A percentile compares a stretch with the other conserved stretches of the same genome.
Conservation (phyloP, 1,284 basidiomycete species). For the Austroboletus novae-zelandiae region DNA sequence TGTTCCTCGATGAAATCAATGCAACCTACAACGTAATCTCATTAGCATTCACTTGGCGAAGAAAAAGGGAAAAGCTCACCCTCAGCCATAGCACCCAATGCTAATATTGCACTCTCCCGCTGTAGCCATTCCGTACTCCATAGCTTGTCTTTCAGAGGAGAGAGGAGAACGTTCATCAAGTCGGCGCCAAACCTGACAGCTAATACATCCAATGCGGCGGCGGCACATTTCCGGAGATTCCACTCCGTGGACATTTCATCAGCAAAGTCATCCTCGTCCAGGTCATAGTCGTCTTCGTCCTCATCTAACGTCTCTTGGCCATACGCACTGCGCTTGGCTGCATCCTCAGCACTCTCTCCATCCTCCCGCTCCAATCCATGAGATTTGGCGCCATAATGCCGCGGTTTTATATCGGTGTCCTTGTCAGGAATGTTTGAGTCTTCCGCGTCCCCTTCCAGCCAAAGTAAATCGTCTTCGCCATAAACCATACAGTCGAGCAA, state of each 20-base stretch:
- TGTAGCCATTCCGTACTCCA: conserved; percentile 95
- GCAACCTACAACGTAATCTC: conserved; percentile 64
- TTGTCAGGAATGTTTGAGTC: conserved; percentile 91
- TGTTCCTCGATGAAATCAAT: conserved; percentile 96
- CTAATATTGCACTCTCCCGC: conserved; percentile 93
- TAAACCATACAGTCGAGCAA: conserved; percentile 97
- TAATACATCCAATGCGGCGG: conserved; percentile 95
- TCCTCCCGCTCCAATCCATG: conserved; percentile 82
- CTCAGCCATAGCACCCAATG: conserved; percentile 97
- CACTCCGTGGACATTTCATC: conserved; percentile 98
- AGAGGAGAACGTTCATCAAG: conserved; percentile 84
- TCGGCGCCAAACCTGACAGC: conserved; percentile 90
- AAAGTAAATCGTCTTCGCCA: conserved; percentile 93
- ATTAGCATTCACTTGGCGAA: conserved; percentile 3
- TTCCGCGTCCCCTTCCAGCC: conserved; percentile 91
- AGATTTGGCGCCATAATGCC: conserved; percentile 82
- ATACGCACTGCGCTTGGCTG: conserved; percentile 58
- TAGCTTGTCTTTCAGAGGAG: conserved; percentile 89
- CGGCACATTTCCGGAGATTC: conserved; percentile 98
- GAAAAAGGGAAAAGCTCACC: conserved; percentile 46
- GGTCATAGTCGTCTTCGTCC: conserved; percentile 83
- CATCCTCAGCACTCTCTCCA: conserved; percentile 46
- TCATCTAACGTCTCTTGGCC: conserved; percentile 69
- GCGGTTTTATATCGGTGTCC: conserved; percentile 94
- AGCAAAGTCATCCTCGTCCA: conserved; percentile 89